Conservation (phyloP, 2,329 filamentous ascomycete species). For the Tolypocladium guangdongense region DNA sequence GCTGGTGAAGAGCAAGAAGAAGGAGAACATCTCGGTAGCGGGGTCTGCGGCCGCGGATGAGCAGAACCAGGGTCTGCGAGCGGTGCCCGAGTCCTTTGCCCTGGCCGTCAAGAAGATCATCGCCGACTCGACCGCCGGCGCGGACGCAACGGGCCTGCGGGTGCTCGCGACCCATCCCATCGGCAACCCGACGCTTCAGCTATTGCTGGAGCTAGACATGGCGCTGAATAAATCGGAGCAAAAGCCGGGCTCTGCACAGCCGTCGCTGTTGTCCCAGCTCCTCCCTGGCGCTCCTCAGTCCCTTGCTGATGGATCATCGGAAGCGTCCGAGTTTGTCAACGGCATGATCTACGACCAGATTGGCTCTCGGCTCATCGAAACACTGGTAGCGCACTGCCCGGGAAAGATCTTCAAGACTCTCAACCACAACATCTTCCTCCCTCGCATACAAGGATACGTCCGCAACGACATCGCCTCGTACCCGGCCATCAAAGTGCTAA, state of each 20-base stretch:
- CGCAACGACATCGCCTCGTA: conserved; percentile 88
- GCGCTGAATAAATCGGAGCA: conserved; percentile 45
- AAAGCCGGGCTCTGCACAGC: conserved; percentile 20
- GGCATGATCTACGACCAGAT: conserved; percentile 82
- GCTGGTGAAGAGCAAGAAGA: conserved; percentile 83
- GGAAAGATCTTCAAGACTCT: conserved; percentile 87
- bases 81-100: conserved; percentile 70
- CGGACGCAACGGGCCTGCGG: conserved; percentile 72
- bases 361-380: conserved; percentile 82
- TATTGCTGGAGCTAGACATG: conserved; percentile 80
- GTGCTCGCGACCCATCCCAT: conserved; percentile 81
- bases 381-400: conserved; percentile 67
- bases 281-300: conserved; percentile 65
- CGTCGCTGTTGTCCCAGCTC: conserved; percentile 60
- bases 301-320: conserved; percentile 60
- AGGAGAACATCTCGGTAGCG: conserved; percentile 66
- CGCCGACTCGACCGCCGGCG: conserved; percentile 57
- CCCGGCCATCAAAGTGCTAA: conserved; percentile 71
- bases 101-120: conserved; percentile 74
- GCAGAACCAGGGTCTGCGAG: conserved; percentile 29
- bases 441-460: conserved; percentile 67
- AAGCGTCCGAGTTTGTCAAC: conserved; percentile 67
- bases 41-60: conserved; percentile 41
- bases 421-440: conserved; percentile 68
- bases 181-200: conserved; percentile 86